phyloP scores from a whole-genome alignment of 352 stramenopile species.

The Peronospora farinosa region DNA sequence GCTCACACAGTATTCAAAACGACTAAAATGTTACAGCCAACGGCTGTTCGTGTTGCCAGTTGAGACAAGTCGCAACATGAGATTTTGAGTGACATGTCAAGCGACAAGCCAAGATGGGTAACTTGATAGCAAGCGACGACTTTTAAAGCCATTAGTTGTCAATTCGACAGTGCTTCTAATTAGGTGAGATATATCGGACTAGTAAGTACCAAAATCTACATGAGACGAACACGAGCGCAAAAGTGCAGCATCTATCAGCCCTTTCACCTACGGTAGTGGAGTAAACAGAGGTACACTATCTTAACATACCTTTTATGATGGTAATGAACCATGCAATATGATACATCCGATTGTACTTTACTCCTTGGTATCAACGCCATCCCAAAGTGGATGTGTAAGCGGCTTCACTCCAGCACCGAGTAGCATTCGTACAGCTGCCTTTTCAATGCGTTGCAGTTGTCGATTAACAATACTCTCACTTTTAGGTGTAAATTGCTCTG shows the following conservation, averaged over 20 bases:
- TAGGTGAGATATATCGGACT: constrained; percentile 59
- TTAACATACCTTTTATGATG: background rate
- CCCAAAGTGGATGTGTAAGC: constrained; percentile 41
- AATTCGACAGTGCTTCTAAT: constrained; percentile 21
- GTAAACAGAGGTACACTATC: background rate
- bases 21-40: background rate
- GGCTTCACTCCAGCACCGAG: constrained; percentile 35
- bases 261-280: background rate
- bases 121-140: background rate
- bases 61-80: background rate
- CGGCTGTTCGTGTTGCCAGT: background rate
- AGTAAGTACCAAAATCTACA: constrained; percentile 57
- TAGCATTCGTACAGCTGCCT: constrained; percentile 46
- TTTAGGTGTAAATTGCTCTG: constrained; percentile 67
- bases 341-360: background rate
- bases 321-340: background rate
- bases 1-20: background rate
- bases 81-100: background rate
- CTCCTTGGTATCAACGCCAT: constrained; percentile 8
- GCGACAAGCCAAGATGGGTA: background rate
- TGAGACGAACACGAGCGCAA: background rate
- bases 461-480: constrained; percentile 63
- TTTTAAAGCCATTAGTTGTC: background rate
- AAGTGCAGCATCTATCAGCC: background rate
- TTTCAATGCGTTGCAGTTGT: constrained; percentile 67